phyloP scores from a whole-genome alignment of 306 rosid genomes.

The Vigna radiata region DNA sequence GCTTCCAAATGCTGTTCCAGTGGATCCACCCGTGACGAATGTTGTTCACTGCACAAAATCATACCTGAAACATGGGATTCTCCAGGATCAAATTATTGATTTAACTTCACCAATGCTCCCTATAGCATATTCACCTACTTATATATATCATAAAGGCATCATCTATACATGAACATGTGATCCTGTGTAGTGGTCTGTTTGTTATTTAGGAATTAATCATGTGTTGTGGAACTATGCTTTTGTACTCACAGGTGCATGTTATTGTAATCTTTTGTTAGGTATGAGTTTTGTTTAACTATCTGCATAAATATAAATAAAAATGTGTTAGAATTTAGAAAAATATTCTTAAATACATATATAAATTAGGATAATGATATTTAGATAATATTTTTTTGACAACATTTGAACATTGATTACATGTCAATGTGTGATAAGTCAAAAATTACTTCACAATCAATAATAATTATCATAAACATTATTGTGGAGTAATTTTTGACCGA shows the following conservation, averaged over 20 bases:
- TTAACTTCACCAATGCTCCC: neutral
- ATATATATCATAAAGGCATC: neutral
- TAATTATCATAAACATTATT: no score
- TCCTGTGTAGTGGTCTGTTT: constrained; percentile 8
- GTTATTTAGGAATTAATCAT: constrained; percentile 10
- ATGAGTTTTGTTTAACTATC: neutral
- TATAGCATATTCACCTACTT: neutral
- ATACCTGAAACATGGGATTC: constrained; percentile 77
- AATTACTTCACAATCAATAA: no score
- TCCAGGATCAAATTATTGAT: constrained; percentile 71
- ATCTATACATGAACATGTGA: constrained; percentile 12
- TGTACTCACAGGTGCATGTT: constrained; percentile 17
- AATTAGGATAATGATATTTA: no score
- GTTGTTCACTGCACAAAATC: constrained; percentile 63
- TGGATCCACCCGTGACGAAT: constrained; percentile 46
- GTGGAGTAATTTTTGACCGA: no score
- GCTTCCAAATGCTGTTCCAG: constrained; percentile 24
- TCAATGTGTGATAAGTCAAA: no score
- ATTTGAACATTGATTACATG: no score
- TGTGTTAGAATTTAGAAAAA: no score
- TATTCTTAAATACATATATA: no score
- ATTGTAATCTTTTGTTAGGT: constrained; percentile 10
- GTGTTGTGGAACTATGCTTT: constrained; percentile 24
- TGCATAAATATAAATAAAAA: neutral
- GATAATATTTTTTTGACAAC: no score